Base-by-base conservation (phyloP, 2,329 filamentous ascomycete species). In the Xylaria sp. region DNA sequence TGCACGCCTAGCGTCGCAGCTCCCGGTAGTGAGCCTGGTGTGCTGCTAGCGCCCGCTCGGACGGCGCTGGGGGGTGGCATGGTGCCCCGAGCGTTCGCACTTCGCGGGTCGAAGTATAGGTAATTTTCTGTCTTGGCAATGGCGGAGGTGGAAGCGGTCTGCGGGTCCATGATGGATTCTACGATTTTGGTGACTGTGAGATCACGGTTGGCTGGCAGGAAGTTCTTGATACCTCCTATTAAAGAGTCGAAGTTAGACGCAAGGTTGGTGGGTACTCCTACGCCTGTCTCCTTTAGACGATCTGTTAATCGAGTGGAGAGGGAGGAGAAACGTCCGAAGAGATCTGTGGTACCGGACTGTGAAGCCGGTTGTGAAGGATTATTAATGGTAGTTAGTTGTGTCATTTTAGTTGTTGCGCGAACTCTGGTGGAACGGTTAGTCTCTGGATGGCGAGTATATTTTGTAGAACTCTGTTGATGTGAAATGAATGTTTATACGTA, bases 131-230 rank as follows among this genome's bases (percentile, higher is more conserved):
- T 98, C 83, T 97, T 98, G 67, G 93, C 92, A 71, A 99, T 96
- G 29, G 96, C 96, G 29, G 92, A 95, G 5, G 93, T 95, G 3
- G 93, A 93, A 2, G 96, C 95, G 11, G 93, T 89, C 51, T 93
- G 87, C 0, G 96, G 96, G 76, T 99, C 96, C 95, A 99, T 99
- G 75, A 99, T 90, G 1, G 93, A 97, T 79, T 99, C 96, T 45
- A 96, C 95, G 76, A 99, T 97, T 81, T 98, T 98, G 63, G 96
- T 99, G 60, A 99, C 88, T 0, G 96, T 98, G 10, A 98, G 87
- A 77, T 99, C 96, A 74, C 94, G 93, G 81, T 99, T 96, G 15
- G 89, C 93, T 0, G 96, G 96, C n/a, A 99, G 83, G 81, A 99
- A 97, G 80, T 97, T 98, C 82, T 98, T 99, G 76, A 99, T 95